Conservation (phyloP, 768 basidiomycete genomes). For the Pluteus cervinus region DNA sequence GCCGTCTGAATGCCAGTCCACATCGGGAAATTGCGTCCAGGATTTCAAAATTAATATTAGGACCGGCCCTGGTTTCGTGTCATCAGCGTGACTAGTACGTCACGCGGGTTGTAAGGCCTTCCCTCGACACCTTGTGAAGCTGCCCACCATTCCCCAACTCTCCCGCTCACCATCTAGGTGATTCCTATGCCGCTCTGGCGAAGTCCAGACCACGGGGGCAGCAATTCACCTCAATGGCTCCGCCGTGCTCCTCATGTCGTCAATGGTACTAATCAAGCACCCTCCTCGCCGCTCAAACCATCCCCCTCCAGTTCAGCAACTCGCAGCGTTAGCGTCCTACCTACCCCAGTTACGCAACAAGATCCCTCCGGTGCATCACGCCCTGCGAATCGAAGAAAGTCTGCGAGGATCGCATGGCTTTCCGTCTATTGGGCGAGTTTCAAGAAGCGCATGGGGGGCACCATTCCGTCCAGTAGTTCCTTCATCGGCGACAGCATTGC, state of each 20-base stretch:
- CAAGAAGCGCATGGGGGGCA: conserved; percentile 49
- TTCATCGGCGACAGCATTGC: conserved; percentile 40
- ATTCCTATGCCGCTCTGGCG: too few relatives aligned
- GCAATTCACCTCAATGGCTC: too few relatives aligned
- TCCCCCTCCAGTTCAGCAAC: conserved; percentile 21
- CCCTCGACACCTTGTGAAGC: too few relatives aligned
- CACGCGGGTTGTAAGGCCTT: too few relatives aligned
- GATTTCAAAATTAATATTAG: too few relatives aligned
- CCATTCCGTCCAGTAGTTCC: conserved; percentile 50
- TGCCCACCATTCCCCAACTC: too few relatives aligned
- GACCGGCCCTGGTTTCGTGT: too few relatives aligned
- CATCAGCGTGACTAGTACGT: too few relatives aligned
- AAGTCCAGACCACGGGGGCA: too few relatives aligned
- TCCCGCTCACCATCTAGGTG: too few relatives aligned
- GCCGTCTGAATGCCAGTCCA: too few relatives aligned
- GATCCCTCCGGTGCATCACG: conserved; percentile 12
- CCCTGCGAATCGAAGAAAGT: conserved; percentile 27
- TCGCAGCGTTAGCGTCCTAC: conserved; percentile 25
- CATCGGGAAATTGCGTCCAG: too few relatives aligned
- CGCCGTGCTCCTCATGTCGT: conserved; percentile 9
- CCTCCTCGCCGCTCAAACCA: conserved; percentile 10
- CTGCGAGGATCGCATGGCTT: conserved; percentile 30
- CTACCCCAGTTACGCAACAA: conserved; percentile 33
- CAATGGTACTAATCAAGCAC: conserved; percentile 8
- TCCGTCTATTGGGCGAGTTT: conserved; percentile 44